These are phyloP conservation scores for Colletotrichum sp. DNA, from an alignment of 2,329 filamentous ascomycete species.

Conservation along the genomic window DNA sequence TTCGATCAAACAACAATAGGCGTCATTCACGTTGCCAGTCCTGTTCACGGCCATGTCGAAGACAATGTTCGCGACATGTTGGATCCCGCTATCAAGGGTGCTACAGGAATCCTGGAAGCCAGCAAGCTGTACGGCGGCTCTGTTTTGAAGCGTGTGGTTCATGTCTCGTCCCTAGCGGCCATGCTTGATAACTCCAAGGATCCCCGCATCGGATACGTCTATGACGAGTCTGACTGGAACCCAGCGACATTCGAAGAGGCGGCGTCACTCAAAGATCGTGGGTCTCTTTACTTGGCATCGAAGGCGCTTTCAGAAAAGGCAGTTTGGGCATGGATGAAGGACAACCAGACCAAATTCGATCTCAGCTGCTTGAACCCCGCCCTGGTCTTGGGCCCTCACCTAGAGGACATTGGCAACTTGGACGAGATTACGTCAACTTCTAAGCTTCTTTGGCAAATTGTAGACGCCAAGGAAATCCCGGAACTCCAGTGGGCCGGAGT, in stretches of 20 bases:
- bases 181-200: background rate
- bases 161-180: constrained; percentile 42
- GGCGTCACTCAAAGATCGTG: background rate
- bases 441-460: constrained; percentile 37
- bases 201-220: background rate
- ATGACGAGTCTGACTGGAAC: background rate
- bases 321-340: constrained; percentile 28
- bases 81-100: constrained; percentile 36
- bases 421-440: constrained; percentile 31
- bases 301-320: background rate
- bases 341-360: constrained; percentile 36
- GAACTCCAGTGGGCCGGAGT: constrained; percentile 27
- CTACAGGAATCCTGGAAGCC: constrained; percentile 39
- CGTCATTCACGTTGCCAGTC: background rate
- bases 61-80: background rate
- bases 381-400: constrained; percentile 36
- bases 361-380: constrained; percentile 27
- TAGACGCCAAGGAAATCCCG: constrained; percentile 28
- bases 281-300: background rate
- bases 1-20: background rate
- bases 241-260: background rate
- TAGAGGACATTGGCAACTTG: constrained; percentile 30
- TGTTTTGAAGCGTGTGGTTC: constrained; percentile 42
- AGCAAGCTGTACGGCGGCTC: constrained; percentile 25
- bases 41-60: background rate